These are phyloP conservation scores for Pythium chondricola DNA, from an alignment of 352 stramenopile species.

Conservation along the genomic window DNA sequence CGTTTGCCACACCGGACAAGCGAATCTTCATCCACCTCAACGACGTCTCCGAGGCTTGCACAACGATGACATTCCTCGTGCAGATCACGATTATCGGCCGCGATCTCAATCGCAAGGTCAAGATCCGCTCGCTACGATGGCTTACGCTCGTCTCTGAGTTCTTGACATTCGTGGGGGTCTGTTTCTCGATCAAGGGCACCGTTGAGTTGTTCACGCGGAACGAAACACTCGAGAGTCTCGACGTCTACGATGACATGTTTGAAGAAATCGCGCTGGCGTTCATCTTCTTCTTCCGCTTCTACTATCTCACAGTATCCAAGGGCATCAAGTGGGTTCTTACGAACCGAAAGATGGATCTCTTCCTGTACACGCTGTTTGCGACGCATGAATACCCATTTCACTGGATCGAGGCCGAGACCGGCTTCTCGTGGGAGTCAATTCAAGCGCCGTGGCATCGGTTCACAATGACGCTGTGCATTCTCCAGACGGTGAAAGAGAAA, in stretches of 20 bases:
- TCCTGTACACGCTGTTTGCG: conserved; percentile 27
- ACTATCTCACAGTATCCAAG: conserved; percentile 23
- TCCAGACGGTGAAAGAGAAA: conserved; percentile 1
- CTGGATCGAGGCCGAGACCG: conserved; percentile 5
- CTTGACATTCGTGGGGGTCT: conserved; percentile 1
- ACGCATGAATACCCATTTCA: conserved; percentile 15
- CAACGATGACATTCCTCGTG: conserved; percentile 13
- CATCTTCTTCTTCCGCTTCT: conserved; percentile 36
- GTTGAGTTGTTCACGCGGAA: not conserved
- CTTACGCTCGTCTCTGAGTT: conserved; percentile 18
- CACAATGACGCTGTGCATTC: conserved; percentile 10
- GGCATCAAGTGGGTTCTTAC: conserved; percentile 19
- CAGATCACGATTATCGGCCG: conserved; percentile 30
- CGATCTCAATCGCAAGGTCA: conserved; percentile 21
- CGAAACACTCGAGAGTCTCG: not conserved
- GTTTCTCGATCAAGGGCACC: not conserved
- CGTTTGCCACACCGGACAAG: conserved; percentile 5
- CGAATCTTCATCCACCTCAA: conserved; percentile 11
- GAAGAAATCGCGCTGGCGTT: conserved; percentile 20
- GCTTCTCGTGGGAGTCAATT: conserved; percentile 9
- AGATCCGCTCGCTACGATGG: conserved; percentile 19
- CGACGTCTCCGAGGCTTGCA: conserved; percentile 14
- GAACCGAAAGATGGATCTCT: conserved; percentile 22
- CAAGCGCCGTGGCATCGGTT: conserved; percentile 11
- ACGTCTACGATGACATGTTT: conserved; percentile 16